Conservation (phyloP, 345 rosid species). For the Excoecaria agallocha region DNA sequence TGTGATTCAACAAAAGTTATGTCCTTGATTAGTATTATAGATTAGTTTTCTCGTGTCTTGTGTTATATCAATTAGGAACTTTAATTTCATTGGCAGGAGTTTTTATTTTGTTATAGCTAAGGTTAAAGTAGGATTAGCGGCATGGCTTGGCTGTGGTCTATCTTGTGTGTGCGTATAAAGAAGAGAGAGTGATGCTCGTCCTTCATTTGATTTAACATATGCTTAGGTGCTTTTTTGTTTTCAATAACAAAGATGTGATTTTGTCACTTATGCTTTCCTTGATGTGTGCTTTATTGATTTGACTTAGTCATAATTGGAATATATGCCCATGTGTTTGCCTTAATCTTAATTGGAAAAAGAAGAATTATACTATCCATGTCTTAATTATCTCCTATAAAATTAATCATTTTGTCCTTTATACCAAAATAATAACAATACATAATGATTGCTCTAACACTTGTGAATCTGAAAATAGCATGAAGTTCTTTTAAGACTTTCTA, state of each 20-base stretch:
- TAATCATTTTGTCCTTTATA: too few relatives aligned
- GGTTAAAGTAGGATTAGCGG: slow-evolving; percentile 97
- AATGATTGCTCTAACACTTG: too few relatives aligned
- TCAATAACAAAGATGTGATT: not conserved
- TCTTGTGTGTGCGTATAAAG: slow-evolving; percentile 98
- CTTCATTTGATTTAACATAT: slow-evolving; percentile 94
- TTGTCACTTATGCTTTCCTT: slow-evolving; percentile 1
- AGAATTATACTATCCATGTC: too few relatives aligned
- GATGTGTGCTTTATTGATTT: too few relatives aligned
- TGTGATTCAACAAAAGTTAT: not conserved
- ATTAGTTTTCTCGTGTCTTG: slow-evolving; percentile 14
- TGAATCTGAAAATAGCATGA: too few relatives aligned
- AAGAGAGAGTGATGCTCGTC: slow-evolving; percentile 78
- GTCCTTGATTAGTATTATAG: not conserved
- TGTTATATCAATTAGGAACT: slow-evolving; percentile 13
- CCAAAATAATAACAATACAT: too few relatives aligned
- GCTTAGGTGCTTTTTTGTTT: slow-evolving; percentile 57
- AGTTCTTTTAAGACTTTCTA: too few relatives aligned
- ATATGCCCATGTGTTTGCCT: too few relatives aligned
- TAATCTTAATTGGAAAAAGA: too few relatives aligned
- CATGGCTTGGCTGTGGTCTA: slow-evolving; percentile 97
- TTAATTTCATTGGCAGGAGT: slow-evolving; percentile 20
- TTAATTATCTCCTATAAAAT: too few relatives aligned
- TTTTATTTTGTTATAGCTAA: slow-evolving; percentile 73
- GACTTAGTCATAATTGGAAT: too few relatives aligned